These are phyloP conservation scores for Crithidia mellificae DNA, from an alignment of 208 protist species.

Conservation along the genomic window DNA sequence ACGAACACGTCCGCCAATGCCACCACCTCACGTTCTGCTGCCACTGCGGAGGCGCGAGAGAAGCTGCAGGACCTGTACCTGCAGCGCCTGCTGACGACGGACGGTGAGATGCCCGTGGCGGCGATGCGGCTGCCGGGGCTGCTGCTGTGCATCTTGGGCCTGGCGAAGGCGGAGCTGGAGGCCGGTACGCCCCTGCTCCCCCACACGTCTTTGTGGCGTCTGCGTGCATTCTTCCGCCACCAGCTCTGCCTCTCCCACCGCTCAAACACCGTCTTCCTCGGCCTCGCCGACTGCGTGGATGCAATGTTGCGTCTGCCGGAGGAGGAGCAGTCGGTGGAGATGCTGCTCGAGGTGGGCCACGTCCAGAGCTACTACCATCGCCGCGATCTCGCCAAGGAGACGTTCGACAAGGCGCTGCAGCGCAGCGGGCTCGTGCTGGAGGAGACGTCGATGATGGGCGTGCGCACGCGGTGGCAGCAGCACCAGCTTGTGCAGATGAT, in stretches of 20 bases:
- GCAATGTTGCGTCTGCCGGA: constrained; percentile 58
- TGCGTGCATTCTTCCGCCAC: constrained; percentile 77
- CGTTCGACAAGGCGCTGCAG: constrained; percentile 60
- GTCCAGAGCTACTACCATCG: constrained; percentile 88
- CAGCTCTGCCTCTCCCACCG: constrained; percentile 77
- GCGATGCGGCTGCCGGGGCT: constrained; percentile 66
- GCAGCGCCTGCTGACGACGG: constrained; percentile 78
- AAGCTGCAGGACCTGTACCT: constrained; percentile 56
- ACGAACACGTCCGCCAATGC: not conserved
- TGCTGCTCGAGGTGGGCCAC: constrained; percentile 82
- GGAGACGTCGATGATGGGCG: constrained; percentile 82
- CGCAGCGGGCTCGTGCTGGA: constrained; percentile 71
- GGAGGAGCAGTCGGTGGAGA: constrained; percentile 47
- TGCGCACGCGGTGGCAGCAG: constrained; percentile 91
- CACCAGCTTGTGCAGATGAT: constrained; percentile 86
- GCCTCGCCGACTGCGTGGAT: constrained; percentile 67
- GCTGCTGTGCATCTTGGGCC: constrained; percentile 58
- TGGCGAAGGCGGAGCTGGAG: constrained; percentile 41
- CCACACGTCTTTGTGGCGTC: constrained; percentile 61
- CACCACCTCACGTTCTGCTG: constrained; percentile 1
- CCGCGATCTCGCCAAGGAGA: constrained; percentile 70
- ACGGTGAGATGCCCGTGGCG: constrained; percentile 82
- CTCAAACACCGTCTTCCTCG: constrained; percentile 73
- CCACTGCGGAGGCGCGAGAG: constrained; percentile 4
- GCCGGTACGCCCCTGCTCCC: constrained; percentile 40